A percentile compares a stretch with the other conserved stretches of the same genome.
Evolutionary conservation across 148 eudicot genomes (phyloP).

Genomic region (Vaccinium myrtillus): DNA sequence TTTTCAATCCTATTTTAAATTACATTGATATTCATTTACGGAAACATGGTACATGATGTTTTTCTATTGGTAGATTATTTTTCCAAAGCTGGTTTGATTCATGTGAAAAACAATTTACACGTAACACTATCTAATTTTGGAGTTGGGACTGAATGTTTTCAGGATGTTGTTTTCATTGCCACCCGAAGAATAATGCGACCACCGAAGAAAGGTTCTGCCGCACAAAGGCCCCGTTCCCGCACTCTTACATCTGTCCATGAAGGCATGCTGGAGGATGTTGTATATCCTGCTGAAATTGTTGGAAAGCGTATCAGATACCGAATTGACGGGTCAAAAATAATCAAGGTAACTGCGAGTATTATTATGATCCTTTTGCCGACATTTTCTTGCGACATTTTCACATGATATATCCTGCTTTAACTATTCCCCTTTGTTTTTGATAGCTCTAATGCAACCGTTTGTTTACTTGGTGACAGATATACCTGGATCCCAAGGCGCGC

Average conservation of each 20-base stretch:
- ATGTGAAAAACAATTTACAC: not conserved
- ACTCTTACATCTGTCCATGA: constrained; percentile 93
- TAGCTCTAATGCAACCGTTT: not conserved
- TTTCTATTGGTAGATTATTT: not conserved
- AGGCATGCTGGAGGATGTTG: constrained; percentile 79
- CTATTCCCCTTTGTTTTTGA: not conserved
- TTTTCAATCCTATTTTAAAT: not conserved
- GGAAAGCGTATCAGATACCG: constrained; percentile 85
- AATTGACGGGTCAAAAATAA: constrained; percentile 74
- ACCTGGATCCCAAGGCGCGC: constrained; percentile 78
- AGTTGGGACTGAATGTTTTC: not conserved
- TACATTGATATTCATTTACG: not conserved
- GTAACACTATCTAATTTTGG: not conserved
- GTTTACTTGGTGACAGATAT: constrained; percentile 43
- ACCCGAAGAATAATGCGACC: constrained; percentile 83
- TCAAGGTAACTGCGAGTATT: constrained; percentile 49
- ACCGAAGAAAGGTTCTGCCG: constrained; percentile 93
- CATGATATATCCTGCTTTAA: not conserved
- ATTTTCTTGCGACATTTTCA: not conserved
- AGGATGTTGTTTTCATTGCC: constrained; percentile 88
- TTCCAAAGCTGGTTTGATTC: not conserved
- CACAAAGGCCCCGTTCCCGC: constrained; percentile 70
- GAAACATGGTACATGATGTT: not conserved
- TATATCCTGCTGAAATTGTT: constrained; percentile 87
- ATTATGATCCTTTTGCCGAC: not conserved